phyloP scores from a whole-genome alignment of 805 yeast species.

The Schizosaccharomyces lindneri region DNA sequence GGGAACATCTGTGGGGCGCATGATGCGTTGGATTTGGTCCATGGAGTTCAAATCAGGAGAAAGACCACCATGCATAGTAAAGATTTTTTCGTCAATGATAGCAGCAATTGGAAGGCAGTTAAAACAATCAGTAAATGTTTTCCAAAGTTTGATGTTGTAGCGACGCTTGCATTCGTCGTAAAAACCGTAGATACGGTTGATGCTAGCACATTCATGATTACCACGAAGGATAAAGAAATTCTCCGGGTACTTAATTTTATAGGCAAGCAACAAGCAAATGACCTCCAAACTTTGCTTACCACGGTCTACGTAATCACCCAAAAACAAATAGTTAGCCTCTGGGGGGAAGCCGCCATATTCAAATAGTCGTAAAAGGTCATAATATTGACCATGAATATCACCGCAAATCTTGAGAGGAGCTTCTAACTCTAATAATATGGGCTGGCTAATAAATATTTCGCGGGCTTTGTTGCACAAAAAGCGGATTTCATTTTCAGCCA shows the following conservation, averaged over 20 bases:
- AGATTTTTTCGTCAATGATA: slow-evolving; percentile 88
- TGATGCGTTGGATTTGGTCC: slow-evolving; percentile 96
- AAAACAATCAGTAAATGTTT: slow-evolving; percentile 94
- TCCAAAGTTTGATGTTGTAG: slow-evolving; percentile 94
- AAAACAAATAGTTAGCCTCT: slow-evolving; percentile 81
- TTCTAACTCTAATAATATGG: slow-evolving; percentile 79
- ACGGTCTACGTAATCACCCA: slow-evolving; percentile 96
- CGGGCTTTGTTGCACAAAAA: slow-evolving; percentile 92
- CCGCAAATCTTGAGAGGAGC: slow-evolving; percentile 91
- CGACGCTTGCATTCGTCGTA: slow-evolving; percentile 94
- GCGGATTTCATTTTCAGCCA: slow-evolving; percentile 82
- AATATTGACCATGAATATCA: slow-evolving; percentile 95
- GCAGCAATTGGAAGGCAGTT: slow-evolving; percentile 97
- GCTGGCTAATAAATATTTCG: slow-evolving; percentile 93
- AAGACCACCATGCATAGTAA: slow-evolving; percentile 97
- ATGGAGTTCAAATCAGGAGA: slow-evolving; percentile 91
- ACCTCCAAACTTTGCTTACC: slow-evolving; percentile 95
- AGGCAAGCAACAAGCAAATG: slow-evolving; percentile 76
- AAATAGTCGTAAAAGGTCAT: slow-evolving; percentile 78
- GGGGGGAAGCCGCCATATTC: slow-evolving; percentile 99
- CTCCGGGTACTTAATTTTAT: slow-evolving; percentile 94
- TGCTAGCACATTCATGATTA: slow-evolving; percentile 94
- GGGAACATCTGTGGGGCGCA: slow-evolving; percentile 94
- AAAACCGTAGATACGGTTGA: slow-evolving; percentile 91
- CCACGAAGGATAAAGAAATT: slow-evolving; percentile 92